Evolutionary conservation across 345 rosid species (phyloP).

Genomic region (Mangifera indica): DNA sequence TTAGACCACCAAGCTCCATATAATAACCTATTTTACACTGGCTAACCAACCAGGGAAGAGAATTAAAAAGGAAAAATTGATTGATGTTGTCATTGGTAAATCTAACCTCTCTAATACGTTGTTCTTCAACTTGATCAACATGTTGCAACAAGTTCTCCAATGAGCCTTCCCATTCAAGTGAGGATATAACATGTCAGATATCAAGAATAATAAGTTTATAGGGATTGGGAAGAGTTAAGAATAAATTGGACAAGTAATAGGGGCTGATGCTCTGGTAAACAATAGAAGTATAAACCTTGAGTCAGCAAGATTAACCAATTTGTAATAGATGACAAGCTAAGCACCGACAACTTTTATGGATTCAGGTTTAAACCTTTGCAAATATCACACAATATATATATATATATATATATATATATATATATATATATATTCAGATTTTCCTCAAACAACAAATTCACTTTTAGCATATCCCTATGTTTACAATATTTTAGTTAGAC

Average conservation of each 20-base stretch:
- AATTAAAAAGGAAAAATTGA: background rate
- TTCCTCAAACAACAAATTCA: too few relatives aligned
- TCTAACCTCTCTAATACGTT: slow-evolving; percentile 57
- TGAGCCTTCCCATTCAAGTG: slow-evolving; percentile 44
- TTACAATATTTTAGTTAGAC: background rate
- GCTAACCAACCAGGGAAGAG: slow-evolving; percentile 3
- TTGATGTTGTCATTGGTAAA: background rate
- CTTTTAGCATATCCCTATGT: background rate
- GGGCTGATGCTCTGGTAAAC: background rate
- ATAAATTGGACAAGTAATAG: background rate
- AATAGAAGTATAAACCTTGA: background rate
- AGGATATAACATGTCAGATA: slow-evolving; percentile 14
- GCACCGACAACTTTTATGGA: too few relatives aligned
- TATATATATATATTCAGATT: background rate
- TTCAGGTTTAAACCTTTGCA: too few relatives aligned
- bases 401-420: background rate
- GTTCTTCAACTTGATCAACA: slow-evolving; percentile 68
- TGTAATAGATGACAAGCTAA: background rate
- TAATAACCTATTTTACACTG: slow-evolving; percentile 6
- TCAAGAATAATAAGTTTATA: background rate
- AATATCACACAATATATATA: too few relatives aligned
- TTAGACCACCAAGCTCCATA: background rate
- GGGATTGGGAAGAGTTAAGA: slow-evolving; percentile 8
- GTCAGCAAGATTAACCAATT: background rate
- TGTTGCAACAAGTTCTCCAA: slow-evolving; percentile 73